Percentiles rank a stretch among this genome's conserved stretches.
Conservation (phyloP, 345 rosid genomes). For the Streptanthus diversifolius region DNA sequence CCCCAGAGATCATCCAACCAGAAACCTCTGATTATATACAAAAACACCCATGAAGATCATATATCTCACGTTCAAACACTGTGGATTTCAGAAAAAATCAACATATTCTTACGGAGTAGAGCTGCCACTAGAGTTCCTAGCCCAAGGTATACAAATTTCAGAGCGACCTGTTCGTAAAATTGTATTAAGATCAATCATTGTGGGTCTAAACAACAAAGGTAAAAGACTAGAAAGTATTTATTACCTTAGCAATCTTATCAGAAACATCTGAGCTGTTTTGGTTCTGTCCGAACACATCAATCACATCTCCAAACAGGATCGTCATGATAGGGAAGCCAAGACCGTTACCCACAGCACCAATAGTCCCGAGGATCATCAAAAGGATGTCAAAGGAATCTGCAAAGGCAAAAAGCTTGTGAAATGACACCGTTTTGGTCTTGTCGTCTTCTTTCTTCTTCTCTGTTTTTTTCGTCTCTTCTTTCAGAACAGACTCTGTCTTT, state of each 20-base stretch:
- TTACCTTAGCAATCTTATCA: constrained; percentile 45
- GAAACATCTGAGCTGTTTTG: constrained; percentile 36
- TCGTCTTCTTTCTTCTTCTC: constrained; percentile 13
- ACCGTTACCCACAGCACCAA: constrained; percentile 57
- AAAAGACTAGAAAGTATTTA: not conserved
- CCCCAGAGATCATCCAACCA: constrained; percentile 79
- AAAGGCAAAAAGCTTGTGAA: constrained; percentile 59
- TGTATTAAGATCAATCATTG: not conserved
- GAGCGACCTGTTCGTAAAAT: constrained; percentile 41
- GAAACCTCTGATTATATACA: constrained; percentile 47
- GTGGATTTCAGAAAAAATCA: not conserved
- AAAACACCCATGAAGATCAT: not conserved
- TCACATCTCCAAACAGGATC: constrained; percentile 46
- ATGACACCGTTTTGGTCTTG: constrained; percentile 31
- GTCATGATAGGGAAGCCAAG: constrained; percentile 64
- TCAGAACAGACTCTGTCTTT: not conserved
- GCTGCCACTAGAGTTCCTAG: constrained; percentile 50
- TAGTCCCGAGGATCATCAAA: constrained; percentile 58
- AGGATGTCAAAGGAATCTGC: constrained; percentile 51
- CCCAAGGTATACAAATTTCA: constrained; percentile 61
- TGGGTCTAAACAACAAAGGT: not conserved
- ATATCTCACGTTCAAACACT: not conserved
- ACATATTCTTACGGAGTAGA: constrained; percentile 55
- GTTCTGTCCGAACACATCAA: constrained; percentile 47
- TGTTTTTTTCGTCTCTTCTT: constrained; percentile 1